phyloP scores from a whole-genome alignment of 306 rosid genomes.

The Dalbergia cochinchinensis region DNA sequence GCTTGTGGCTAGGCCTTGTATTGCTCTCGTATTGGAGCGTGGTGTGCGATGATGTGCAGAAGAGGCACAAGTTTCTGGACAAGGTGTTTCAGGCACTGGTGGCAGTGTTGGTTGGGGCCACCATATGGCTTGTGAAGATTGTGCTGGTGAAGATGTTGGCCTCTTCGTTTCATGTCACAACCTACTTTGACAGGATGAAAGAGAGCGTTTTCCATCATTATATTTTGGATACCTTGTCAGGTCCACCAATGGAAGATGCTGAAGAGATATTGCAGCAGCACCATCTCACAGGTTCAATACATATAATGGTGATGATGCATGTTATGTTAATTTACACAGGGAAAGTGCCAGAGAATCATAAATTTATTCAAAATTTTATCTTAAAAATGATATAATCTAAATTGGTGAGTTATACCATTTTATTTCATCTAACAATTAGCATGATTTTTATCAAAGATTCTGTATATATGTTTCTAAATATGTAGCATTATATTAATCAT shows the following conservation, averaged over 20 bases:
- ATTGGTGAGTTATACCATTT: too few relatives aligned
- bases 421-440: too few relatives aligned
- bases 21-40: conserved; percentile 57
- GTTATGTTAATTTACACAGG: too few relatives aligned
- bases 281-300: not conserved
- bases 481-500: too few relatives aligned
- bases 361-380: too few relatives aligned
- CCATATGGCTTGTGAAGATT: conserved; percentile 59
- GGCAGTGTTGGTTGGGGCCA: conserved; percentile 51
- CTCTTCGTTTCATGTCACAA: conserved; percentile 57
- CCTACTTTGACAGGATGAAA: conserved; percentile 66
- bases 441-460: too few relatives aligned
- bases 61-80: conserved; percentile 55
- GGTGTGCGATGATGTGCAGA: conserved; percentile 47
- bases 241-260: conserved; percentile 48
- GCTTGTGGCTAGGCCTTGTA: conserved; percentile 58
- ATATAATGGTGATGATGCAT: too few relatives aligned
- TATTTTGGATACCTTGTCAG: conserved; percentile 52
- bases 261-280: conserved; percentile 18
- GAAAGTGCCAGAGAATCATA: too few relatives aligned
- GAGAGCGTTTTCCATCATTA: conserved; percentile 68
- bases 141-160: conserved; percentile 62
- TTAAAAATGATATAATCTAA: too few relatives aligned
- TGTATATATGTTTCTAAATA: too few relatives aligned
- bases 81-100: conserved; percentile 55